Base-by-base conservation (phyloP, 2,329 filamentous ascomycete genomes). In the Colletotrichum sp. region DNA sequence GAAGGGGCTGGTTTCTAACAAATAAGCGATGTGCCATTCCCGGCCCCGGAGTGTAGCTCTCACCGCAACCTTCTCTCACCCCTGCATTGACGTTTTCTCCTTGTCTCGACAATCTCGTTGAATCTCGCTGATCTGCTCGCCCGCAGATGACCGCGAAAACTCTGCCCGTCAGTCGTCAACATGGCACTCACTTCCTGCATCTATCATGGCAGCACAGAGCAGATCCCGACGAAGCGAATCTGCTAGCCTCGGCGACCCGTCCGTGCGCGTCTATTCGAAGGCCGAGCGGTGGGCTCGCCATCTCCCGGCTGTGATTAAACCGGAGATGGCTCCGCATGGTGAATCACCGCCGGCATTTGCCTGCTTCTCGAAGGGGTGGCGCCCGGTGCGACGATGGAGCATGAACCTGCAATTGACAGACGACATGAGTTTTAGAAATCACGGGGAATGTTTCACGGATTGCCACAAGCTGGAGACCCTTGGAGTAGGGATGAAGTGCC, bases 221-320 rank as follows among this genome's bases (percentile, higher is more conserved):
- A 57, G 57, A 72, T 63, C 55, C 33, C 34, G 36, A 13, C 13
- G 36, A 43, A 55, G 27, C 16, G 43, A 68, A 61, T 33, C 29
- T 62, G 57, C 16, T 24, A 62, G 47, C 33, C 55, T 31, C 57
- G 27, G 27, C 34, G 18, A 12, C 21, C 33, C n/a, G 34, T 63
- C 70, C 47, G 70, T 72, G 70, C 70, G 70, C 57, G 34, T n/a
- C 58, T 63, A 72, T 69, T 63, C 34, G 57, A 63, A 57, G 65
- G 24, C 43, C 36, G 16, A 43, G 61, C 21, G 47, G 33, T 57
- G 67, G 43, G 15, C 33, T 54, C 21, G 58, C 58, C 38, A 57
- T 64, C 43, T 69, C 43, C 38, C 43, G 67, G 31, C 38, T 18
- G 31, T 69, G 38, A 62, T 69, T 69, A 62, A 61, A 29, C n/a